A percentile compares a stretch with the other conserved stretches of the same genome.
These are phyloP conservation scores for Backusella mclennaniae DNA, from an alignment of 192 early-diverging fungal species.

Conservation along the genomic window DNA sequence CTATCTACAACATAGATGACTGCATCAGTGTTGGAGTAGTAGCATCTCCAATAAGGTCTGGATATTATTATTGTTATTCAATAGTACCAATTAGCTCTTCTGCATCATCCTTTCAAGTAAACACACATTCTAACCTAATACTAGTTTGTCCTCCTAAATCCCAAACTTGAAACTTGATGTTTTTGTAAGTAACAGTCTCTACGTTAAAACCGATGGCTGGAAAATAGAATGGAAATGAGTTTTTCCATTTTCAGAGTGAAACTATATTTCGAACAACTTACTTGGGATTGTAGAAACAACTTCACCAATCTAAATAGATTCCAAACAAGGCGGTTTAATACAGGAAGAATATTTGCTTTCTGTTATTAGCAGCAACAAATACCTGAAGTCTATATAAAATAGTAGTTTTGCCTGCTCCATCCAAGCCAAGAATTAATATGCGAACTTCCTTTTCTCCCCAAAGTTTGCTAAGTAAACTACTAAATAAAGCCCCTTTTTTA, in stretches of 20 bases:
- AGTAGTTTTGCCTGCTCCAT: constrained; percentile 97
- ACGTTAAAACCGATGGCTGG: constrained; percentile 81
- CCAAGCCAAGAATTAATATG: constrained; percentile 94
- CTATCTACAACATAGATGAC: constrained; percentile 98
- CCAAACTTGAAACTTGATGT: constrained; percentile 99
- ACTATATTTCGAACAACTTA: constrained; percentile 34
- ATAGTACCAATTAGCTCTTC: background rate
- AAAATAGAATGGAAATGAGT: background rate
- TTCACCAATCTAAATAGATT: constrained; percentile 81
- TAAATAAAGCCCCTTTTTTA: constrained; percentile 69
- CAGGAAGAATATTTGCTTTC: constrained; percentile 38
- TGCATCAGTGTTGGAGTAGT: constrained; percentile 98
- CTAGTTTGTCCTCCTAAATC: constrained; percentile 86
- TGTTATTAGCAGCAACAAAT: constrained; percentile 20
- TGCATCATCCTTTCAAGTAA: background rate
- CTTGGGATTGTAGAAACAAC: constrained; percentile 97
- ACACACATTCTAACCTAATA: constrained; percentile 39
- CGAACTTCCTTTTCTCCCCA: constrained; percentile 96
- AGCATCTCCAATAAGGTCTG: constrained; percentile 97
- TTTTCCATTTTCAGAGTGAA: background rate
- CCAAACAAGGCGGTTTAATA: background rate
- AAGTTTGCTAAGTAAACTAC: constrained; percentile 68
- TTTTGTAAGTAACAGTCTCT: constrained; percentile 94
- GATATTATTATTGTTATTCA: background rate
- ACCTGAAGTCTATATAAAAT: constrained; percentile 94